Base-by-base conservation (phyloP, 2,329 filamentous ascomycete species). In the Pleomassaria siparia region DNA sequence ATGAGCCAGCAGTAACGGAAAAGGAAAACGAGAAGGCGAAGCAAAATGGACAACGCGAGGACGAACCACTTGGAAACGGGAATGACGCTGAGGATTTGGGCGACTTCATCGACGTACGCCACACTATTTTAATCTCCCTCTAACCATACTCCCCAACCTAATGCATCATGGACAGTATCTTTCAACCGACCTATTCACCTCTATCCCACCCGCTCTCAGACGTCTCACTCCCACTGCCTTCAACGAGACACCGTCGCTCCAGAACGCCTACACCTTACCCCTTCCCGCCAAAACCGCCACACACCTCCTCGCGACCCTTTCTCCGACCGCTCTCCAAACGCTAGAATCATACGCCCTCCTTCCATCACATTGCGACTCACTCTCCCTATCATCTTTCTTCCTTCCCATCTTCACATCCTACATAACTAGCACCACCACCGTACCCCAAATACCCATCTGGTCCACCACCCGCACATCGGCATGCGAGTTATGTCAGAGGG, bases 401-500 rank as follows among this genome's bases (percentile, higher is more conserved):
- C 73, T 79, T 0, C 83, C 85, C 0, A 72, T 87, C 0, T 64
- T 94, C 1, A 78, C 78, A 1, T 72, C 80, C 1, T 94, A 89
- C 70, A 73, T 90, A 11, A 9, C 32, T 3, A 65, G 72, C 0
- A 66, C 77, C 1, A 73, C 79, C 8, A 82, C 80, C 1, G 75
- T 83, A 0, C 73, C 86, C 0, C 88, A 89, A 0, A 16, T 35
- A 6, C 86, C 87, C 0, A 75, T 83, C 7, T 86, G 85, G 60
- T 72, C 74, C 1, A 72, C 76, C 0, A 87, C 85, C 1, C 79
- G 81, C 20, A 79, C 70, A 1, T 36, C 55, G 0, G 59, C 54
- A 5, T 95, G 90, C 69, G 90, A 95, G 73, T 80, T 95, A 20
- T 95, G 89, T 67, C 80, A 76, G 1, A 78, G 89, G 1, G 81